Evolutionary conservation across 208 protist species (phyloP).

Genomic region (Spongospora subterranea): DNA sequence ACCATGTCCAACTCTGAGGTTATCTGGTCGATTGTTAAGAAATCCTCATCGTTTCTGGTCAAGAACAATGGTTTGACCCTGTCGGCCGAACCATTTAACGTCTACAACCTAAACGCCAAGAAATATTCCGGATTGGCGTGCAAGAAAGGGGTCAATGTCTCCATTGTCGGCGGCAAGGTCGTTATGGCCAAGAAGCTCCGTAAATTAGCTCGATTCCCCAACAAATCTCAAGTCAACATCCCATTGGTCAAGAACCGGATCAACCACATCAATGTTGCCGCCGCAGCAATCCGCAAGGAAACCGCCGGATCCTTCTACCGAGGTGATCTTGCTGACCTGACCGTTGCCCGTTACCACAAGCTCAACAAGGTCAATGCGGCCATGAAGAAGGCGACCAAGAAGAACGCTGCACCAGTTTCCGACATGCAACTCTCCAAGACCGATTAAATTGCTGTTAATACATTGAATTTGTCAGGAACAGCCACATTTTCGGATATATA

Average conservation of each 20-base stretch:
- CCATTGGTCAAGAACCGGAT: background rate
- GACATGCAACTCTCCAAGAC: background rate
- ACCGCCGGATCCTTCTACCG: conserved; percentile 29
- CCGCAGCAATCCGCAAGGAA: background rate
- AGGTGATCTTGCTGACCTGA: background rate
- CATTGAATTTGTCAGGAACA: too few species aligned
- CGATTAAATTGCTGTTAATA: too few species aligned
- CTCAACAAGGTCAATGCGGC: background rate
- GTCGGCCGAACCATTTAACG: conserved; percentile 17
- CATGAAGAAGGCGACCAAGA: background rate
- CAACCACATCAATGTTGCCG: background rate
- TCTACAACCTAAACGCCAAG: background rate
- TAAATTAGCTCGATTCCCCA: background rate
- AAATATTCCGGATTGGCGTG: background rate
- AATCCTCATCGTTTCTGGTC: background rate
- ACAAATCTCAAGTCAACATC: background rate
- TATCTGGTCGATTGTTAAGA: conserved; percentile 34
- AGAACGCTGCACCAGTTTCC: background rate
- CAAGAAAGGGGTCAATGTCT: conserved; percentile 14
- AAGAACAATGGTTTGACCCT: conserved; percentile 45
- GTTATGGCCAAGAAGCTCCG: conserved; percentile 3
- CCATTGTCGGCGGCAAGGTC: background rate
- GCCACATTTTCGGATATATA: too few species aligned
- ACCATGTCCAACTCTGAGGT: conserved; percentile 31
- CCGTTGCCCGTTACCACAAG: conserved; percentile 36